Percentiles rank a stretch among this genome's conserved stretches.
Evolutionary conservation across 257 asterid genomes (phyloP).

Genomic region (Marsdenia floribunda): DNA sequence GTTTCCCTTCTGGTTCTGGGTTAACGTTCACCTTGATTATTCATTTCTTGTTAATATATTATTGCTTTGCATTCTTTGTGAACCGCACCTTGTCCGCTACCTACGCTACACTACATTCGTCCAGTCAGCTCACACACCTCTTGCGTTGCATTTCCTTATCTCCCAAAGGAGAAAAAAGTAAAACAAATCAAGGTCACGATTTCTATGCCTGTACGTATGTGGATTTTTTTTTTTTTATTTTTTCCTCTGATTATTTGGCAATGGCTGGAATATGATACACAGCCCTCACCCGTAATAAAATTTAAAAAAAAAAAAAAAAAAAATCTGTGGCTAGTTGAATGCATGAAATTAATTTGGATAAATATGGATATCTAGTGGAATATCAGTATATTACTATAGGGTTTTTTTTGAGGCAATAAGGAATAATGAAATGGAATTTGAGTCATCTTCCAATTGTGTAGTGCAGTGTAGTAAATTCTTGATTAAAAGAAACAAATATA

Average conservation of each 20-base stretch:
- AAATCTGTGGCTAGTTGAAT: too few relatives aligned
- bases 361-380: too few relatives aligned
- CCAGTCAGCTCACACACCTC: not conserved
- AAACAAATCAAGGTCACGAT: not conserved
- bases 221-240: too few relatives aligned
- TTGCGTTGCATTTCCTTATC: not conserved
- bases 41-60: not conserved
- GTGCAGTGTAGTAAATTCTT: not conserved
- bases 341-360: too few relatives aligned
- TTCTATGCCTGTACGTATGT: not conserved
- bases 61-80: not conserved
- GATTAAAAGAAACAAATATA: too few relatives aligned
- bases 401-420: not conserved
- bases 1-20: too few relatives aligned
- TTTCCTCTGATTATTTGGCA: not conserved
- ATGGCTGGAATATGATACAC: too few relatives aligned
- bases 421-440: constrained; percentile 16
- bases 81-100: not conserved
- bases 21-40: not conserved
- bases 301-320: too few relatives aligned
- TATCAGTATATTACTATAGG: too few relatives aligned
- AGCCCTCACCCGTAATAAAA: too few relatives aligned
- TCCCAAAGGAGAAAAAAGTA: not conserved
- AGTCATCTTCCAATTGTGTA: constrained; percentile 36
- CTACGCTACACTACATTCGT: not conserved